Evolutionary conservation across 768 basidiomycete genomes (phyloP), one percentile per base, ranked within the genome.

Genomic region (Mycena filopes): DNA sequence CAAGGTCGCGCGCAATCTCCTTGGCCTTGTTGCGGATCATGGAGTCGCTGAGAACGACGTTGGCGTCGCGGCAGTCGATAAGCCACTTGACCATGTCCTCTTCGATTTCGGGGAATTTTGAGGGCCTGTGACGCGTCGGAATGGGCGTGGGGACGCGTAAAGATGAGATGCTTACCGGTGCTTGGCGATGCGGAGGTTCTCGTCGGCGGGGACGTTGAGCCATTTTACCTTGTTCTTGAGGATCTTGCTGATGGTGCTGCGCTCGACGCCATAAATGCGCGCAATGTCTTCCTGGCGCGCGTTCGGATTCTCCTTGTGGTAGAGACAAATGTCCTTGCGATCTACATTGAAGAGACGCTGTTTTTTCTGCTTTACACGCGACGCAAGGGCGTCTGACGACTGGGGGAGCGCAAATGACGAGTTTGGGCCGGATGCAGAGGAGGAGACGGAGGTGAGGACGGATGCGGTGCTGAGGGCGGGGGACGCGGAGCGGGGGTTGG

Each of bases 171-270:
- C 75, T 71, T 75, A 90, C 92, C 92, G 84, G 73, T 91, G 87
- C 73, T 91, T 91, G n/a, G 89, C 83, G 62, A 87, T 81, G 55
- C 84, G 83, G 65, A 86, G 80, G 63, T 81, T 83, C 62, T 86
- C 85, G 71, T 88, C 84, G 59, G 84, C 84, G 16, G 84, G 82
- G 42, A 91, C 83, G 68, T 84, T 88, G 73, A 95, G 79, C 94
- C 94, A 96, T 68, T 88, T 87, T n/a, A 84, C 82, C 77, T 92
- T 94, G 72, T 91, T 80, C 77, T 95, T 95, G 69, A 96, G 83
- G 67, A 95, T 95, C 79, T 96, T 96, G 78, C 91, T 93, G 76
- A 96, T 90, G n/a, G 95, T 96, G 79, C 93, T 95, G 55, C 95
- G 88, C 73, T 96, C 95, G 64, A 95, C 91, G 53, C 87, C 86